These are phyloP conservation scores for Blastocystis sp. DNA, from an alignment of 352 stramenopile species.

Conservation along the genomic window DNA sequence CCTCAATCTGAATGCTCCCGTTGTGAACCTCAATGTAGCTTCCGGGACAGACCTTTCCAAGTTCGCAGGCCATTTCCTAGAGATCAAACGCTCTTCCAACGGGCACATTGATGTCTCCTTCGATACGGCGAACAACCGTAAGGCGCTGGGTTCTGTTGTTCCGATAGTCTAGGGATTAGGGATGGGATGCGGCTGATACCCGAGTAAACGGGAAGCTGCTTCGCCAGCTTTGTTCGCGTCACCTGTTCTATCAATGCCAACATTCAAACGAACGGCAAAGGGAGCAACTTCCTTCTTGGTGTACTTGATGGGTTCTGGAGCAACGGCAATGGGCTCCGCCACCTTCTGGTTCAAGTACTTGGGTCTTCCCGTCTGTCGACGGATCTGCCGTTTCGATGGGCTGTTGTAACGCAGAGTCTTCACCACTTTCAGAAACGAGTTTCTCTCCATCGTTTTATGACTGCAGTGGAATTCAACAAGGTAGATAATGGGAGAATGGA, in stretches of 20 bases:
- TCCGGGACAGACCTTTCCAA: constrained; percentile 1
- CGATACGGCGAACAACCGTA: constrained; percentile 5
- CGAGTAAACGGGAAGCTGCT: constrained; percentile 17
- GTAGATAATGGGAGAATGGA: too few species aligned
- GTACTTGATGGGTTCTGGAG: constrained; percentile 21
- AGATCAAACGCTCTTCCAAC: neutral
- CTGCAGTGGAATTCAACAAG: too few species aligned
- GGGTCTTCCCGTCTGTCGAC: neutral
- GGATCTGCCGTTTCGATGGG: constrained; percentile 19
- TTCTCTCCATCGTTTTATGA: constrained; percentile 7
- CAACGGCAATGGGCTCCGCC: neutral
- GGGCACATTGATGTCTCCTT: neutral
- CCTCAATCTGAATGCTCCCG: constrained; percentile 16
- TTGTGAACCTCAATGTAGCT: neutral
- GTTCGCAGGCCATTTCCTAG: constrained; percentile 20
- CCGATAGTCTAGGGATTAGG: neutral
- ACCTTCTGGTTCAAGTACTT: neutral
- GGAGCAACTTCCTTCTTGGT: neutral
- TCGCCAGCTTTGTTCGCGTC: neutral
- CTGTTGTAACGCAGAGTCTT: constrained; percentile 39
- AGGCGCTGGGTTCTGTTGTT: neutral
- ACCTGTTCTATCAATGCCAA: neutral
- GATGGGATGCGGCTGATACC: neutral
- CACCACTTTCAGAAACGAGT: neutral
- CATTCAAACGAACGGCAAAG: neutral